A percentile compares a stretch with the other conserved stretches of the same genome.
Evolutionary conservation across 2,329 filamentous ascomycete species (phyloP).

Genomic region (Trichoderma sp.): DNA sequence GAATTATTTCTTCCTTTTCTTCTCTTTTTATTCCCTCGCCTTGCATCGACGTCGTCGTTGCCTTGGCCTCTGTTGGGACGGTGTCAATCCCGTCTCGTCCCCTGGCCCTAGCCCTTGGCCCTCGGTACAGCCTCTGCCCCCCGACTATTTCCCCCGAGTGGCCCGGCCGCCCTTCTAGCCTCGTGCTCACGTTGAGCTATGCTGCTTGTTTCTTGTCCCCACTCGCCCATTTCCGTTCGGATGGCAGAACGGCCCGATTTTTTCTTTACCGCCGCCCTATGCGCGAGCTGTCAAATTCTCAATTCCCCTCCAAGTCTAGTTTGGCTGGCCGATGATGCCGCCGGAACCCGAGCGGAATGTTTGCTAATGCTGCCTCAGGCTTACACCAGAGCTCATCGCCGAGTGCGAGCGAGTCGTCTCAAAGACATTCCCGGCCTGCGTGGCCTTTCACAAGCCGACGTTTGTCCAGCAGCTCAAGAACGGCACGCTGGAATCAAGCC

Average conservation of each 20-base stretch:
- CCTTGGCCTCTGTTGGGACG: neutral
- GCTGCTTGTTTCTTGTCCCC: slow-evolving; percentile 11
- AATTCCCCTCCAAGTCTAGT: neutral
- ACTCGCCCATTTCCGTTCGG: slow-evolving; percentile 20
- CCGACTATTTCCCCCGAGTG: slow-evolving; percentile 16
- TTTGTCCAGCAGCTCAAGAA: slow-evolving; percentile 63
- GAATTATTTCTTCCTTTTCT: neutral
- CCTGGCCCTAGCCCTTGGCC: neutral
- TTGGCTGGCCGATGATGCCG: slow-evolving; percentile 10
- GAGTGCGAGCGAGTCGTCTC: slow-evolving; percentile 63
- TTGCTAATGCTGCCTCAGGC: slow-evolving; percentile 36
- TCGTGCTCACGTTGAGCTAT: neutral
- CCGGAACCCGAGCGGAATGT: slow-evolving; percentile 26
- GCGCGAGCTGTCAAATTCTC: neutral
- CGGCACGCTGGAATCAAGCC: slow-evolving; percentile 54
- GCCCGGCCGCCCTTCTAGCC: slow-evolving; percentile 21
- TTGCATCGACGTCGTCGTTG: neutral
- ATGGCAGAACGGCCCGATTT: slow-evolving; percentile 20
- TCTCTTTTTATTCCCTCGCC: neutral
- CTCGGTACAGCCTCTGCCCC: slow-evolving; percentile 11
- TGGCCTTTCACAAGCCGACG: slow-evolving; percentile 64
- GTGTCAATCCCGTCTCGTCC: neutral
- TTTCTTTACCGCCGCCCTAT: slow-evolving; percentile 4
- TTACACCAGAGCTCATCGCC: slow-evolving; percentile 58
- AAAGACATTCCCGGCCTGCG: slow-evolving; percentile 62